phyloP scores from a whole-genome alignment of 1,284 basidiomycete species.

The Boletus holoroseus region DNA sequence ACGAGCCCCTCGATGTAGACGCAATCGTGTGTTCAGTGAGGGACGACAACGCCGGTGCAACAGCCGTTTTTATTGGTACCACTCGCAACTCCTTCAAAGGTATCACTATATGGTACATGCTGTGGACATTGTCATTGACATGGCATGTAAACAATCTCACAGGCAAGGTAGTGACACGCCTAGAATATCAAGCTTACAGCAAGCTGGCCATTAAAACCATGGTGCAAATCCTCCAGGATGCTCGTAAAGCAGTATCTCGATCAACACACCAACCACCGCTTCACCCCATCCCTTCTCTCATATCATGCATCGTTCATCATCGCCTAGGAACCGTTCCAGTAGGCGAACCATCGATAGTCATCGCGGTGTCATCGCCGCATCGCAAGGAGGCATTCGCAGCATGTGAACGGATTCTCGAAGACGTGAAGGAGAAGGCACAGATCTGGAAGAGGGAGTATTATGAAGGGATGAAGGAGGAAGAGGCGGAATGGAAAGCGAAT shows the following conservation, averaged over 20 bases:
- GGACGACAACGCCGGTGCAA: conserved; percentile 63
- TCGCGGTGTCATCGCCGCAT: conserved; percentile 83
- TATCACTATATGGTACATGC: conserved; percentile 17
- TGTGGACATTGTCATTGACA: conserved; percentile 4
- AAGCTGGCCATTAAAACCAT: conserved; percentile 80
- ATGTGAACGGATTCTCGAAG: conserved; percentile 78
- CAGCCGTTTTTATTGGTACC: conserved; percentile 69
- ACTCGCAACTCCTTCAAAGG: conserved; percentile 60
- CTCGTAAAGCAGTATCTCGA: conserved; percentile 40
- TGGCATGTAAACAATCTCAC: conserved; percentile 9
- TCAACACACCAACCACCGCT: conserved; percentile 41
- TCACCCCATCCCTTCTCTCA: conserved; percentile 34
- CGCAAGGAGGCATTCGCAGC: conserved; percentile 75
- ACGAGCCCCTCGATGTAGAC: conserved; percentile 51
- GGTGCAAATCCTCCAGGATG: conserved; percentile 50
- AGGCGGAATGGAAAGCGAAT: conserved; percentile 74
- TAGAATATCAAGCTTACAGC: conserved; percentile 83
- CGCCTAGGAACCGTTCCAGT: conserved; percentile 76
- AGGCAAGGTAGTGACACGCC: conserved; percentile 68
- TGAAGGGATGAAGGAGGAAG: conserved; percentile 53
- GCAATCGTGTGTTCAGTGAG: conserved; percentile 56
- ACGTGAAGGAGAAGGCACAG: conserved; percentile 76
- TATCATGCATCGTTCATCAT: conserved; percentile 65
- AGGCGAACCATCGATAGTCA: conserved; percentile 76
- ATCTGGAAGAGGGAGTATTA: conserved; percentile 91